Evolutionary conservation across 495 filamentous ascomycete species (phyloP), one percentile per base, ranked within the genome.

Genomic region (Darksidea phi): DNA sequence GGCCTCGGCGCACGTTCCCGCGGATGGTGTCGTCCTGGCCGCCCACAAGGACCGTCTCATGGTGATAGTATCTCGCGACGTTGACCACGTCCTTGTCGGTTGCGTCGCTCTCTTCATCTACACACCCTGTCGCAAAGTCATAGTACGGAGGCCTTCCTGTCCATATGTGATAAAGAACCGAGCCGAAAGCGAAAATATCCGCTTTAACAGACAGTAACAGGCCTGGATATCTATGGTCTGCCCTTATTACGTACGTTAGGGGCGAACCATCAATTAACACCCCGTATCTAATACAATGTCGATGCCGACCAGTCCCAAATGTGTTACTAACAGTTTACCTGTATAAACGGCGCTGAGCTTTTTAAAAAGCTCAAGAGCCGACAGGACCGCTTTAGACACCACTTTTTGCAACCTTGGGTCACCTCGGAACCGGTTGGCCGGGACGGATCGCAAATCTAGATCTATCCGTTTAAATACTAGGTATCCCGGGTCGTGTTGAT

Each of bases 401-500:
- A 63, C 20, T 64, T 21, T 60, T 7, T 59, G 64, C 23, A 70
- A 53, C 34, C 42, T 64, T 34, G 59, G 57, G 20, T 67, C 21
- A 12, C 42, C 26, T 60, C 63, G 28, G 56, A 62, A 66, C 26
- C 15, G 46, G 21, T 61, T 53, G 36, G 52, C 61, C 20, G 32
- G 53, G 1, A 62, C 63, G 21, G 52, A 46, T 60, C 48, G 57
- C 32, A 69, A 58, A 63, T 66, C 63, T 6, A 58, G 57, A 47
- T 69, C 66, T 62, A 69, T 69, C 66, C 63, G 67, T 63, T 67
- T 58, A 49, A 69, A 69, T 26, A 69, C 58, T 18, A 69, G n/a
- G 34, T 51, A 61, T 28, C n/a, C n/a, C 41, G 57, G 48, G 50
- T 55, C 41, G 26, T 59, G 25, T 59, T 59, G 56, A 59, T 49